Evolutionary conservation across 2,329 filamentous ascomycete species (phyloP).

Genomic region (Chrysoporthe cubensis): DNA sequence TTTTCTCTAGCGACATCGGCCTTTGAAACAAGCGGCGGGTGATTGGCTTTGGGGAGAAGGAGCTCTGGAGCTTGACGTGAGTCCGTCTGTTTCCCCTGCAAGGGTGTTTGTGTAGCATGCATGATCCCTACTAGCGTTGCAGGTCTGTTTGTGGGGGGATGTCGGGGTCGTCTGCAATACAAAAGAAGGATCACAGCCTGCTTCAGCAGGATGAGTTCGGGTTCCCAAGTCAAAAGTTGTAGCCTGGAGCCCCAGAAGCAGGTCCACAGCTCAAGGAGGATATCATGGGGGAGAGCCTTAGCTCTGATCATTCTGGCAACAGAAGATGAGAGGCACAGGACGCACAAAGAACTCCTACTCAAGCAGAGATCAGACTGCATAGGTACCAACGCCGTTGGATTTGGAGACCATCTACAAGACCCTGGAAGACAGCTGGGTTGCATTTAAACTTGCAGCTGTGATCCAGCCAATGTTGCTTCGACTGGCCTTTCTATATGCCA

Average conservation of each 20-base stretch:
- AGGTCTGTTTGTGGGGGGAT: slow-evolving; percentile 22
- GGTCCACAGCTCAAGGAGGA: neutral
- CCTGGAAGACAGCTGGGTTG: slow-evolving; percentile 5
- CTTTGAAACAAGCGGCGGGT: slow-evolving; percentile 17
- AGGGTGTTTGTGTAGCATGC: slow-evolving; percentile 18
- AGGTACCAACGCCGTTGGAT: neutral
- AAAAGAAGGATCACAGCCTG: neutral
- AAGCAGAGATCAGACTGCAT: neutral
- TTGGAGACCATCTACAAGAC: neutral
- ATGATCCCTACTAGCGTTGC: slow-evolving; percentile 21
- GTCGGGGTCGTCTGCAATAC: slow-evolving; percentile 1
- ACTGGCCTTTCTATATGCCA: slow-evolving; percentile 2
- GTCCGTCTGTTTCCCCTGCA: slow-evolving; percentile 14
- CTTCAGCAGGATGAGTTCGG: neutral
- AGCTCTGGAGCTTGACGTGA: slow-evolving; percentile 15
- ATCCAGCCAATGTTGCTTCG: neutral
- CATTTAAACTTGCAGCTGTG: slow-evolving; percentile 19
- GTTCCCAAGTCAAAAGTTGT: neutral
- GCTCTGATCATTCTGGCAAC: neutral
- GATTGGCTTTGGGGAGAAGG: slow-evolving; percentile 12
- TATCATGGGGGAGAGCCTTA: too few species aligned
- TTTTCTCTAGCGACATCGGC: slow-evolving; percentile 17
- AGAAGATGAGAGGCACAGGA: neutral
- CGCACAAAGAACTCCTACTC: neutral
- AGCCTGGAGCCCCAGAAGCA: neutral